Conservation (phyloP, 2,329 filamentous ascomycete species). For the Zelopaecilomyces penicillatus region DNA sequence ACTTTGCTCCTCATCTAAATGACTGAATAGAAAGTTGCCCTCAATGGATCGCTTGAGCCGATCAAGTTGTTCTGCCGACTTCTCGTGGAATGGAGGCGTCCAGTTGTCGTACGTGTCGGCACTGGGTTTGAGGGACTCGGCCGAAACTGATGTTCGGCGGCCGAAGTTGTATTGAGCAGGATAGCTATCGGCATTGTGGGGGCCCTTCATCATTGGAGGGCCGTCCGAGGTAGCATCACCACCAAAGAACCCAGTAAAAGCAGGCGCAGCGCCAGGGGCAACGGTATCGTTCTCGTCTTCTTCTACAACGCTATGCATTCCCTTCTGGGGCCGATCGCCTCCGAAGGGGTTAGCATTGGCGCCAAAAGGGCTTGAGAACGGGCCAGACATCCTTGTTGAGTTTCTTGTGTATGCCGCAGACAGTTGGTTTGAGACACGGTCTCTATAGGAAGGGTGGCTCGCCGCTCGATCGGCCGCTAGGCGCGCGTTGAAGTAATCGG, state of each 20-base stretch:
- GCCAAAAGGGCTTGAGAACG: conserved; percentile 67
- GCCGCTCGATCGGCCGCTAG: conserved; percentile 54
- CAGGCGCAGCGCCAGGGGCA: conserved; percentile 42
- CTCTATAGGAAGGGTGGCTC: conserved; percentile 7
- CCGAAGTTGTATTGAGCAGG: conserved; percentile 91
- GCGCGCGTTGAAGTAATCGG: conserved; percentile 57
- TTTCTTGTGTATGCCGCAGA: not conserved
- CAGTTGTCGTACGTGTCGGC: conserved; percentile 80
- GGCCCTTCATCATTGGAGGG: conserved; percentile 37
- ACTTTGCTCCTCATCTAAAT: conserved; percentile 89
- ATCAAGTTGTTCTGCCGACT: conserved; percentile 70
- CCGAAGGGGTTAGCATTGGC: conserved; percentile 68
- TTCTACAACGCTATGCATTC: conserved; percentile 57
- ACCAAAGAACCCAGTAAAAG: conserved; percentile 46
- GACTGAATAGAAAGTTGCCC: conserved; percentile 87
- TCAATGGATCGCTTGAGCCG: conserved; percentile 76
- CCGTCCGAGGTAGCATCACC: conserved; percentile 39
- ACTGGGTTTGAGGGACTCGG: conserved; percentile 88
- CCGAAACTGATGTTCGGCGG: conserved; percentile 90
- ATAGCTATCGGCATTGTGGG: conserved; percentile 59
- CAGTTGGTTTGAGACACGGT: conserved; percentile 2
- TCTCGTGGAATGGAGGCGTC: conserved; percentile 77
- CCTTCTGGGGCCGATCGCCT: conserved; percentile 26
- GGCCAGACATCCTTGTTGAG: conserved; percentile 56
- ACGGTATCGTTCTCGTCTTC: conserved; percentile 74